A percentile compares a stretch with the other conserved stretches of the same genome.
phyloP scores from a whole-genome alignment of 139 green algal species.

The Picochlorum sp. region DNA sequence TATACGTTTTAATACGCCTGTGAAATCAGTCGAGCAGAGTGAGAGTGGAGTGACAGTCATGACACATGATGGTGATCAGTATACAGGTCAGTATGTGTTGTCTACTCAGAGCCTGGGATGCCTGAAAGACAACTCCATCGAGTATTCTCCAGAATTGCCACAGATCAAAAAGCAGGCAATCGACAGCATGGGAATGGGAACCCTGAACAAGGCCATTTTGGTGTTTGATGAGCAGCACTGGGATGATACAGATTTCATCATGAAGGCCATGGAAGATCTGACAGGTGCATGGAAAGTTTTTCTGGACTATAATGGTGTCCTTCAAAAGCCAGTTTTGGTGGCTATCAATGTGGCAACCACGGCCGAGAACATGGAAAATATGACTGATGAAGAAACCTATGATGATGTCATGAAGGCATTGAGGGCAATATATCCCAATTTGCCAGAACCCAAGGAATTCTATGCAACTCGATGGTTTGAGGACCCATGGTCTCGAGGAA shows the following conservation, averaged over 20 bases:
- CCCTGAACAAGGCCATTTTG: constrained; percentile 49
- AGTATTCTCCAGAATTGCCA: constrained; percentile 52
- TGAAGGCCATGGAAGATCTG: constrained; percentile 16
- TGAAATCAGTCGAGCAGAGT: neutral
- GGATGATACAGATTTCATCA: constrained; percentile 51
- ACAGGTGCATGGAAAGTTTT: constrained; percentile 23
- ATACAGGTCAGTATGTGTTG: constrained; percentile 35
- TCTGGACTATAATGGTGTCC: neutral
- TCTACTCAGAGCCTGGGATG: constrained; percentile 56
- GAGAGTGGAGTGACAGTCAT: constrained; percentile 2
- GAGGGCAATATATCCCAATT: constrained; percentile 13
- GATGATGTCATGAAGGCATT: constrained; percentile 18
- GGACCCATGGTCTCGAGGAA: constrained; percentile 27
- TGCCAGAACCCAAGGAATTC: constrained; percentile 15
- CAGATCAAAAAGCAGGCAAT: constrained; percentile 40
- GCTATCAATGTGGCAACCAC: constrained; percentile 39
- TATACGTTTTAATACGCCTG: constrained; percentile 30
- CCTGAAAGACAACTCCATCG: constrained; percentile 34
- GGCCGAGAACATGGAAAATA: constrained; percentile 25
- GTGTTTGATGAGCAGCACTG: constrained; percentile 60
- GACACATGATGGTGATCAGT: constrained; percentile 9
- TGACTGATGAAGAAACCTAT: constrained; percentile 24
- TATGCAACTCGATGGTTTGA: constrained; percentile 33
- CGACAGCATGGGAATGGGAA: constrained; percentile 44
- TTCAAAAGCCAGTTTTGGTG: constrained; percentile 31